phyloP scores from a whole-genome alignment of 2,329 filamentous ascomycete species.

The Penicillium brasilianum region DNA sequence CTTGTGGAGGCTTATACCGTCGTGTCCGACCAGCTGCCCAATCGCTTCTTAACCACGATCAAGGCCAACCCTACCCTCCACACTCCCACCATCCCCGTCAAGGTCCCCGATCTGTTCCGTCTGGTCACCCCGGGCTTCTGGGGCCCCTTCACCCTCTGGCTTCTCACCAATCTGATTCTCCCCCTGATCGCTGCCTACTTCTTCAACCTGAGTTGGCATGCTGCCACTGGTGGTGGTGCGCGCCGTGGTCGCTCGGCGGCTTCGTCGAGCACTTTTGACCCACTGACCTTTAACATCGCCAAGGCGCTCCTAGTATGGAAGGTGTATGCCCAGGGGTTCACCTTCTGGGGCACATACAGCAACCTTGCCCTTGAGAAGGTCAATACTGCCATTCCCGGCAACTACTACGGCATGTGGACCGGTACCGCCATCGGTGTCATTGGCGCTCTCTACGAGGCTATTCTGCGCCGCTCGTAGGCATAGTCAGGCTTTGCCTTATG shows the following conservation, averaged over 20 bases:
- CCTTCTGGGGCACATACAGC: slow-evolving; percentile 45
- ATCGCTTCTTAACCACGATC: slow-evolving; percentile 73
- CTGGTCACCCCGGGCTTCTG: slow-evolving; percentile 80
- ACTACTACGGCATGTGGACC: slow-evolving; percentile 46
- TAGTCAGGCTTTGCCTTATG: slow-evolving; percentile 11
- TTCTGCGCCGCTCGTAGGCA: slow-evolving; percentile 45
- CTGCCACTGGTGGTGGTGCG: slow-evolving; percentile 31
- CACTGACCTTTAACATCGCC: slow-evolving; percentile 84
- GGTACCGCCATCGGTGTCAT: slow-evolving; percentile 49
- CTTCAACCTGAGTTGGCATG: slow-evolving; percentile 76
- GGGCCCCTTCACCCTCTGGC: slow-evolving; percentile 79
- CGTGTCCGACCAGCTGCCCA: slow-evolving; percentile 71
- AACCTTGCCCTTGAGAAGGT: slow-evolving; percentile 44
- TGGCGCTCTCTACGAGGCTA: slow-evolving; percentile 53
- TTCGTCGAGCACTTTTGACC: slow-evolving; percentile 65
- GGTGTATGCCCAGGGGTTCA: slow-evolving; percentile 67
- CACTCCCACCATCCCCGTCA: slow-evolving; percentile 65
- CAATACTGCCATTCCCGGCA: slow-evolving; percentile 45
- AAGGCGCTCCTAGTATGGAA: slow-evolving; percentile 83
- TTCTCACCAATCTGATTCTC: slow-evolving; percentile 70
- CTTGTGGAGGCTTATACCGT: slow-evolving; percentile 73
- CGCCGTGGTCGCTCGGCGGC: slow-evolving; percentile 34
- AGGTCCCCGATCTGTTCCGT: slow-evolving; percentile 79
- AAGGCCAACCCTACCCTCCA: slow-evolving; percentile 64
- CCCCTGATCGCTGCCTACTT: slow-evolving; percentile 81